Percentiles rank a stretch among this genome's conserved stretches.
phyloP scores from a whole-genome alignment of 2,329 filamentous ascomycete genomes.

The Scedosporium boydii region DNA sequence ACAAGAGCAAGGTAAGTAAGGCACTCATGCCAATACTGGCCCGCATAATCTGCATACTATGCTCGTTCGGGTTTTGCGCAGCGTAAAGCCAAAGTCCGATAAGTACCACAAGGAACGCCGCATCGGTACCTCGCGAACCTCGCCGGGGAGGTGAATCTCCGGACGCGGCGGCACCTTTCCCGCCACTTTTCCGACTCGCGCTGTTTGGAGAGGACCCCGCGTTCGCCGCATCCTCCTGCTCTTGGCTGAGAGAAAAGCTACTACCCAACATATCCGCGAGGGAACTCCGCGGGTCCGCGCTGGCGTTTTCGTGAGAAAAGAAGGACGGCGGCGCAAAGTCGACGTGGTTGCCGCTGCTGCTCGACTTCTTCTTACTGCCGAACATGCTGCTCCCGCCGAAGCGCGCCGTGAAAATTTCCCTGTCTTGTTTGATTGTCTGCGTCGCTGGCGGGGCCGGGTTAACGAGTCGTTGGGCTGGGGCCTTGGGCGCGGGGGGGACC shows the following conservation, averaged over 20 bases:
- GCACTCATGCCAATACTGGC: constrained; percentile 4
- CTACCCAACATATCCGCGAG: constrained; percentile 25
- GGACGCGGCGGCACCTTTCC: neutral
- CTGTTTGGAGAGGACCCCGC: neutral
- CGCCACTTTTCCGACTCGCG: neutral
- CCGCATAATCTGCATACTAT: constrained; percentile 3
- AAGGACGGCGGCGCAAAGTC: constrained; percentile 44
- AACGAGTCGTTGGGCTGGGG: constrained; percentile 46
- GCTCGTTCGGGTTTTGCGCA: neutral
- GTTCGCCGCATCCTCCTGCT: neutral
- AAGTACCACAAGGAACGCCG: constrained; percentile 1
- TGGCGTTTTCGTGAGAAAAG: constrained; percentile 30
- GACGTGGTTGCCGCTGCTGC: constrained; percentile 8
- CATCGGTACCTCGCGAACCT: neutral
- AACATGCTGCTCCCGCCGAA: neutral
- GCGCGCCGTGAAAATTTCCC: constrained; percentile 4
- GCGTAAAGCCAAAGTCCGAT: constrained; percentile 3
- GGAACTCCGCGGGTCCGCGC: constrained; percentile 23
- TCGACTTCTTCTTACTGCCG: neutral
- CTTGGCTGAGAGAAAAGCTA: constrained; percentile 21
- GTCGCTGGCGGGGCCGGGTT: constrained; percentile 31
- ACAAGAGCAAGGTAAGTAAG: neutral
- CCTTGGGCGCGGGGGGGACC: constrained; percentile 53
- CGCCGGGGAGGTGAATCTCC: neutral
- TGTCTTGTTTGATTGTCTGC: constrained; percentile 17